Evolutionary conservation across 208 protist species (phyloP).

Genomic region (Phytomonas francai): DNA sequence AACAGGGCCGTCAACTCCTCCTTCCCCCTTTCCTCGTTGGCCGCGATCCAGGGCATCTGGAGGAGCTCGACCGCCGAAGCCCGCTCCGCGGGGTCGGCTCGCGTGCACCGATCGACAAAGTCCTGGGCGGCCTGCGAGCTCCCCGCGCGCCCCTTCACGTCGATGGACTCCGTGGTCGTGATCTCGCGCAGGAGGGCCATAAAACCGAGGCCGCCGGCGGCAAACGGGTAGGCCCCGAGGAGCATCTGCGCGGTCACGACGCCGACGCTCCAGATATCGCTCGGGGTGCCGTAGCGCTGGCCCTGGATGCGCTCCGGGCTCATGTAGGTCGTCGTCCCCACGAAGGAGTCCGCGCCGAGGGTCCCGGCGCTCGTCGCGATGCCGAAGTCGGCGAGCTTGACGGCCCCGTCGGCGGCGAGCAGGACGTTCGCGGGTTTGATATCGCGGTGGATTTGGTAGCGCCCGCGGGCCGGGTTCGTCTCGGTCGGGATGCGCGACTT

Average conservation of each 20-base stretch:
- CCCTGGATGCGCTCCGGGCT: conserved; percentile 81
- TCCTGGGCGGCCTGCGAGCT: conserved; percentile 62
- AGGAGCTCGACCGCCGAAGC: conserved; percentile 55
- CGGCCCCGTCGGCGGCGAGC: conserved; percentile 52
- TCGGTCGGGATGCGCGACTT: conserved; percentile 81
- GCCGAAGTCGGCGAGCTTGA: conserved; percentile 85
- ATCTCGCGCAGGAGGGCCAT: conserved; percentile 73
- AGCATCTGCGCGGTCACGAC: conserved; percentile 67
- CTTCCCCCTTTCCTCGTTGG: conserved; percentile 50
- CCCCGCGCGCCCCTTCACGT: conserved; percentile 21
- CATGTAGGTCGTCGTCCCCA: conserved; percentile 85
- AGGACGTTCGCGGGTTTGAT: conserved; percentile 87
- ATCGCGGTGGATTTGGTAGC: conserved; percentile 82
- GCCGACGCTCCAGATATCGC: conserved; percentile 86
- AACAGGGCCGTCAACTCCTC: conserved; percentile 46
- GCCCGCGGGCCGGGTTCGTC: conserved; percentile 48
- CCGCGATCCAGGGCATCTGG: conserved; percentile 55
- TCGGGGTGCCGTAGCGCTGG: conserved; percentile 62
- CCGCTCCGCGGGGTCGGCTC: conserved; percentile 53
- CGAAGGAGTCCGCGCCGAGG: conserved; percentile 80
- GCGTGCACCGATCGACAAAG: conserved; percentile 65
- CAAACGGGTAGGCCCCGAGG: conserved; percentile 66
- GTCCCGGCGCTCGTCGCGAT: conserved; percentile 78
- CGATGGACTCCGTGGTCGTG: conserved; percentile 47
- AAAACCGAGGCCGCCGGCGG: conserved; percentile 52